Evolutionary conservation across 345 rosid genomes (phyloP).

Genomic region (Cardamine chenopodiifolia): DNA sequence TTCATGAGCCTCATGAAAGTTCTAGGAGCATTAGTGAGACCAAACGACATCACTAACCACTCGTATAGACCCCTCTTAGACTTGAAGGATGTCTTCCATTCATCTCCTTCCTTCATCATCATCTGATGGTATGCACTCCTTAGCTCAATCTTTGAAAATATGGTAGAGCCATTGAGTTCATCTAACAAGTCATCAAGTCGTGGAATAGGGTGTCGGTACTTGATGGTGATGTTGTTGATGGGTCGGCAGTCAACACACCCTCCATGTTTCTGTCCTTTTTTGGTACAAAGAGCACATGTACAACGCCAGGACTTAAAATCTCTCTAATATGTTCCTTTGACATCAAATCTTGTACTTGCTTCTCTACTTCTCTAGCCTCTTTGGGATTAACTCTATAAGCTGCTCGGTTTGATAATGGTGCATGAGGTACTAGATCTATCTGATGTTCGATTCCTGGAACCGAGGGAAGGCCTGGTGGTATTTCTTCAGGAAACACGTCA

Average conservation of each 20-base stretch:
- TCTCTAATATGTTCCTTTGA: not conserved
- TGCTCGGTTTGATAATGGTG: not conserved
- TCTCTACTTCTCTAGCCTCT: not conserved
- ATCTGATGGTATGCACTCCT: not conserved
- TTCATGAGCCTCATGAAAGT: too few species aligned
- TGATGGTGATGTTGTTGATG: not conserved
- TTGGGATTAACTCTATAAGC: not conserved
- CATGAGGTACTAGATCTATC: not conserved
- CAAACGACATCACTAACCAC: too few species aligned
- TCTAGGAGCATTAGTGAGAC: not conserved
- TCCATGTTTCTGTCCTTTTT: not conserved
- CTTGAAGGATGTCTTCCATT: not conserved
- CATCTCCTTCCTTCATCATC: not conserved
- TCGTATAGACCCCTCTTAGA: not conserved
- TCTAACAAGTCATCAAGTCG: not conserved
- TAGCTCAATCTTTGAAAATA: not conserved
- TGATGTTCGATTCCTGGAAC: not conserved
- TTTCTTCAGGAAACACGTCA: too few species aligned
- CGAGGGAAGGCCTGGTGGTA: not conserved
- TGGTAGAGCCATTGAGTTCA: not conserved
- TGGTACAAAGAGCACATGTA: not conserved
- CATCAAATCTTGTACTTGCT: too few species aligned
- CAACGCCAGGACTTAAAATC: not conserved
- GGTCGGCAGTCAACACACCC: not conserved
- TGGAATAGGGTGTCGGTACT: not conserved